Base-by-base conservation (phyloP, 2,329 filamentous ascomycete genomes). In the Phyllosticta citribraziliensis region DNA sequence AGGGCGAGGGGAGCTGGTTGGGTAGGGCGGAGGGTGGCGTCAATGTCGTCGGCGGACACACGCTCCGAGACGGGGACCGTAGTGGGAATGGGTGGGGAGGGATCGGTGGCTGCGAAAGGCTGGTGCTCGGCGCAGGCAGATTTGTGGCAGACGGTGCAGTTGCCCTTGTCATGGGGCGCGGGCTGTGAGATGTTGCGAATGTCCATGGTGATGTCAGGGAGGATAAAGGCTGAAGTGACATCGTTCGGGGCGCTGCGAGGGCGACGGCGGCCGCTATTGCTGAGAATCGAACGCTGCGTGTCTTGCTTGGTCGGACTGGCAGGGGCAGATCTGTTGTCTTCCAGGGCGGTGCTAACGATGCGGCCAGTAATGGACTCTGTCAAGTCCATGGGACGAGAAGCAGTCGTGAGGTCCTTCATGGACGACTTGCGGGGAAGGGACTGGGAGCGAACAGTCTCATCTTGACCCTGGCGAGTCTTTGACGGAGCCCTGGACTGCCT, bases 1-100 rank as follows among this genome's bases (percentile, higher is more conserved):
- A 96, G 82, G 10, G 91, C 90, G 52, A 86, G 75, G 4, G 82
- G 84, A 0, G 90, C 90, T 1, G 84, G 77, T 68, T 89, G 86
- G 1, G 86, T 69, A 2, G 79, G 84, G 0, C 84, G 82, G 55
- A 86, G 70, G 0, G 84, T 87, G 0, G 80, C 80, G 57, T 84
- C 81, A n/a, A 80, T 77, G 56, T 83, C 79, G 63, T 82, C 78
- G 12, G 40, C 17, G 3, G 72, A 70, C 71, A 77, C 78, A 56
- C 80, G 79, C 22, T 78, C 72, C 3, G 80, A 81, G 4, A 80
- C 80, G 3, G 80, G 78, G 14, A 80, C 66, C 1, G 79, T 79
- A 63, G 76, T 78, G 1, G 81, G 78, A 53, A 78, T 69, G 17
- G 40, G 3, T 47, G 40, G 40, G 12, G 40, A 47, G 4, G 14